Evolutionary conservation across 192 early-diverging fungal species (phyloP).

Genomic region (Nowakowskiella sp.): DNA sequence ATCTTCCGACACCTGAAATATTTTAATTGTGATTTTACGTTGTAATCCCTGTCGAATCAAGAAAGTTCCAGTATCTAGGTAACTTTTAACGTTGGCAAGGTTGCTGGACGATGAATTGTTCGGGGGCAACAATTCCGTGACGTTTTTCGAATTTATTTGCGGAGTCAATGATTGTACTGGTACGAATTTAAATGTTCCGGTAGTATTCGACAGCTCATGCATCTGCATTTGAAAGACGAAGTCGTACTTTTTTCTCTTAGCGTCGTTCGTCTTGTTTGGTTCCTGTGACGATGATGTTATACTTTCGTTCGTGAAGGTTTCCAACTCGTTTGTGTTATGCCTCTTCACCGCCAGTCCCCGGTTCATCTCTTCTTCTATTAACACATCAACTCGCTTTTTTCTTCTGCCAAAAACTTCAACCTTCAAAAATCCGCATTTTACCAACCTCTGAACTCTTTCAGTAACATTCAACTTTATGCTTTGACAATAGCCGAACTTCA

Average conservation of each 20-base stretch:
- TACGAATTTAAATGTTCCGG: slow-evolving; percentile 25
- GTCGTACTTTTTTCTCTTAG: slow-evolving; percentile 3
- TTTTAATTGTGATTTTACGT: slow-evolving; percentile 15
- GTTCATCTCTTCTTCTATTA: too few relatives aligned
- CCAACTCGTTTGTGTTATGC: too few relatives aligned
- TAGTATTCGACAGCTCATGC: slow-evolving; percentile 18
- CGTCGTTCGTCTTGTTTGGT: not conserved
- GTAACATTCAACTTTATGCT: slow-evolving; percentile 25
- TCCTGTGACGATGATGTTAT: too few relatives aligned
- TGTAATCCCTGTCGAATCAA: slow-evolving; percentile 33
- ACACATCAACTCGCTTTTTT: too few relatives aligned
- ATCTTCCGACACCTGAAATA: slow-evolving; percentile 23
- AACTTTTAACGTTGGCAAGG: too few relatives aligned
- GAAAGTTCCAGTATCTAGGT: slow-evolving; percentile 21
- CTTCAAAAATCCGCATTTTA: slow-evolving; percentile 15
- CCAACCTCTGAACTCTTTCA: slow-evolving; percentile 3
- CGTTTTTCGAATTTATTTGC: too few relatives aligned
- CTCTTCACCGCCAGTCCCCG: too few relatives aligned
- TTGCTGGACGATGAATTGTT: too few relatives aligned
- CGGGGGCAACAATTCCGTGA: too few relatives aligned
- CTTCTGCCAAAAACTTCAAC: slow-evolving; percentile 32
- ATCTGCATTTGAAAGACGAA: slow-evolving; percentile 31
- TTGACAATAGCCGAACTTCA: slow-evolving; percentile 44
- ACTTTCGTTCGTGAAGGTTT: too few relatives aligned
- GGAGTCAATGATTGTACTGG: slow-evolving; percentile 16